phyloP scores from a whole-genome alignment of 2,329 filamentous ascomycete genomes.

The Aspergillus transmontanensis region DNA sequence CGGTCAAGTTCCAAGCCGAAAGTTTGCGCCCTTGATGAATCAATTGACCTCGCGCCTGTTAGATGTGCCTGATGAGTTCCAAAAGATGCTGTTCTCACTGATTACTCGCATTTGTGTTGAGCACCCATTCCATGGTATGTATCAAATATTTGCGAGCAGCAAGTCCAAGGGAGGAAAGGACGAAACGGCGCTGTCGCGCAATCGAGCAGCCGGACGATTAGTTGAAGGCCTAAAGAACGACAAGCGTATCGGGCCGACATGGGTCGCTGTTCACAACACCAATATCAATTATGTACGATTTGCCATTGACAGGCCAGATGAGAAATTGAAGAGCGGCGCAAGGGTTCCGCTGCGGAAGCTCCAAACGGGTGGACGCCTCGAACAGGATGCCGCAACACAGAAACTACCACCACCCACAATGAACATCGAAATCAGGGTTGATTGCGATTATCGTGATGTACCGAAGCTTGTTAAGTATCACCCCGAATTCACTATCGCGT shows the following conservation, averaged over 20 bases:
- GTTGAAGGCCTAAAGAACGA: constrained; percentile 61
- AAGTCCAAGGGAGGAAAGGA: constrained; percentile 71
- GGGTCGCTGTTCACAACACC: constrained; percentile 72
- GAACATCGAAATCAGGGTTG: constrained; percentile 72
- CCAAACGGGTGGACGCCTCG: constrained; percentile 62
- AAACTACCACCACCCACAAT: constrained; percentile 87
- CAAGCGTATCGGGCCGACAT: constrained; percentile 58
- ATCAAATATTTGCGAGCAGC: constrained; percentile 86
- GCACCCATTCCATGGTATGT: constrained; percentile 96
- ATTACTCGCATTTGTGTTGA: constrained; percentile 84
- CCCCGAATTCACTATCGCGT: constrained; percentile 78
- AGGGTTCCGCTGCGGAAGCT: constrained; percentile 68
- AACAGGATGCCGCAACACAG: constrained; percentile 64
- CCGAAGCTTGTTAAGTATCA: constrained; percentile 75
- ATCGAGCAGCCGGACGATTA: constrained; percentile 71
- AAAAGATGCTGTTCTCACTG: constrained; percentile 71
- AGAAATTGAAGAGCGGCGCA: constrained; percentile 67
- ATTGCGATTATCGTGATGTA: constrained; percentile 74
- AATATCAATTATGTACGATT: constrained; percentile 65
- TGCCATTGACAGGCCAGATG: constrained; percentile 51
- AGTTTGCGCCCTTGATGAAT: constrained; percentile 92
- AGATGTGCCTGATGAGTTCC: constrained; percentile 70
- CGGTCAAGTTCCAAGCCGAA: constrained; percentile 76
- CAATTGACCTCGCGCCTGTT: constrained; percentile 93
- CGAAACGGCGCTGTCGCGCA: constrained; percentile 71